A percentile compares a stretch with the other conserved stretches of the same genome.
Evolutionary conservation across 768 basidiomycete genomes (phyloP).

Genomic region (Scleroderma bovista): DNA sequence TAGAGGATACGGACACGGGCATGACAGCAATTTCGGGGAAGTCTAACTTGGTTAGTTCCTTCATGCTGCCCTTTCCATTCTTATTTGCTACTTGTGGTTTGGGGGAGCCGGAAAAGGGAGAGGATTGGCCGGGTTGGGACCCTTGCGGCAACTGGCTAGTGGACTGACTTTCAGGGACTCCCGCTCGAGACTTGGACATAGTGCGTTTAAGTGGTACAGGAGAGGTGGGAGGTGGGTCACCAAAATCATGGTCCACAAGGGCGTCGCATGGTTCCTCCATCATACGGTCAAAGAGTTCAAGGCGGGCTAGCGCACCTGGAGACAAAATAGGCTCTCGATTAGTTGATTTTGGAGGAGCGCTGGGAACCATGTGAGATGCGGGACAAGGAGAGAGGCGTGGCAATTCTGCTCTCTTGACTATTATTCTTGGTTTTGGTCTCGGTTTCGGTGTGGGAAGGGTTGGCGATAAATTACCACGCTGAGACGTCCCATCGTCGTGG

Average conservation of each 20-base stretch:
- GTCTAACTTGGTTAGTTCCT: neutral
- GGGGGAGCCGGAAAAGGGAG: too few relatives aligned
- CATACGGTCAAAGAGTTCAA: slow-evolving; percentile 26
- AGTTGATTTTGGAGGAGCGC: neutral
- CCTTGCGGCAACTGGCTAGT: too few relatives aligned
- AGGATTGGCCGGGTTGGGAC: too few relatives aligned
- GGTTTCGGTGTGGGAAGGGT: neutral
- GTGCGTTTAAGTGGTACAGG: too few relatives aligned
- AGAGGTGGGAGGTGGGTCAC: neutral
- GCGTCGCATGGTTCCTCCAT: slow-evolving; percentile 4
- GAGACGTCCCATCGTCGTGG: neutral
- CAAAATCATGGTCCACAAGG: neutral
- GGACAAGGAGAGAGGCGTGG: neutral
- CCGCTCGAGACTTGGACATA: too few relatives aligned
- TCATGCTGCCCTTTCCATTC: neutral
- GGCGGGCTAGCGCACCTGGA: slow-evolving; percentile 21
- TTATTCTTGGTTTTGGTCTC: neutral
- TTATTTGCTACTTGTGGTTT: neutral
- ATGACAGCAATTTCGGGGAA: slow-evolving; percentile 18
- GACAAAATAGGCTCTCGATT: slow-evolving; percentile 16
- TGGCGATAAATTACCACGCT: neutral
- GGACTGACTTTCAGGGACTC: too few relatives aligned
- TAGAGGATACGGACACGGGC: slow-evolving; percentile 5
- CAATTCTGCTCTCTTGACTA: neutral
- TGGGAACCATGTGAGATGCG: slow-evolving; percentile 1